These are phyloP conservation scores for Juncus inflexus DNA, from an alignment of 176 grass and related monocot genomes.

Conservation along the genomic window DNA sequence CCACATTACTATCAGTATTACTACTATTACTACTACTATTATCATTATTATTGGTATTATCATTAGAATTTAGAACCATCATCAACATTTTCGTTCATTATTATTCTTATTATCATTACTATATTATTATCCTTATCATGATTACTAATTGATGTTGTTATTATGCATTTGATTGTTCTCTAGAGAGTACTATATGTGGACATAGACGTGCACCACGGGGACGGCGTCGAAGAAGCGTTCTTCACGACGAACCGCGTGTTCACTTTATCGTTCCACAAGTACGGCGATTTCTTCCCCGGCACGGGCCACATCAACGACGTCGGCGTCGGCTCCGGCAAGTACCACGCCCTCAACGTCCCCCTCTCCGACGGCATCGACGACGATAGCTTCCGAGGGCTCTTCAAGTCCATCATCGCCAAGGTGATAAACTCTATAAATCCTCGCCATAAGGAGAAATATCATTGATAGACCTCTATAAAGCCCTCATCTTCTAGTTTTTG, in stretches of 20 bases:
- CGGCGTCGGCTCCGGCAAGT: constrained; percentile 57
- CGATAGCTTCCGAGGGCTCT: constrained; percentile 56
- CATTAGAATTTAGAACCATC: no score
- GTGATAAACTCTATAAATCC: neutral
- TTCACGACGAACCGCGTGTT: constrained; percentile 90
- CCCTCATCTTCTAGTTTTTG: no score
- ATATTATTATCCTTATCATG: no score
- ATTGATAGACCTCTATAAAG: no score
- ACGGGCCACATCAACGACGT: constrained; percentile 73
- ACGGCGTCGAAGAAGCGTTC: constrained; percentile 93
- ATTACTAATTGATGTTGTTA: neutral
- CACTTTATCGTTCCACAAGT: constrained; percentile 95
- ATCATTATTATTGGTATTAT: no score
- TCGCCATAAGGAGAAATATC: no score
- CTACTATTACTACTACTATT: no score
- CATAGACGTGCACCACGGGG: constrained; percentile 97
- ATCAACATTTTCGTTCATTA: no score
- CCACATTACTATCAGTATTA: no score
- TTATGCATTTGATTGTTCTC: constrained; percentile 32
- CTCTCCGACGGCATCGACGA: constrained; percentile 91
- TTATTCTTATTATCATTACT: no score
- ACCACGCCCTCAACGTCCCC: constrained; percentile 86
- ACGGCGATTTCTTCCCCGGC: constrained; percentile 88
- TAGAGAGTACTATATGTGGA: constrained; percentile 90
- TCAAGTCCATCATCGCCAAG: constrained; percentile 66